These are phyloP conservation scores for Rhazya stricta DNA, from an alignment of 257 asterid species.

Conservation along the genomic window DNA sequence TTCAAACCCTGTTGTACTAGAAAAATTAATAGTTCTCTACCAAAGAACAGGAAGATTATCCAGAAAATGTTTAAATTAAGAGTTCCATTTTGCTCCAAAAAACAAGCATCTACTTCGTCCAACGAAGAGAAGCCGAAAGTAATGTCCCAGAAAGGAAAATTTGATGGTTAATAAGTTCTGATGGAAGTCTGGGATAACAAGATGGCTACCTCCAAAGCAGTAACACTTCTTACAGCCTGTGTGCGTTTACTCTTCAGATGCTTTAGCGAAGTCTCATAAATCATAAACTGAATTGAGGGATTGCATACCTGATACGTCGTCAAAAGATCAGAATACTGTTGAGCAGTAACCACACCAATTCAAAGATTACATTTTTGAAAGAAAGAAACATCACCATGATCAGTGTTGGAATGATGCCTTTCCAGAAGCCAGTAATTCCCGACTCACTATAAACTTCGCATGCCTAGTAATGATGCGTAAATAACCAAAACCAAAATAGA, in stretches of 20 bases:
- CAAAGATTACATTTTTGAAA: not conserved
- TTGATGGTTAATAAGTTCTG: not conserved
- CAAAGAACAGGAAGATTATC: not conserved
- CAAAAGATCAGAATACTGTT: conserved; percentile 17
- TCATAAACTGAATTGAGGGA: conserved; percentile 98
- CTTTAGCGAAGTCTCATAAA: conserved; percentile 72
- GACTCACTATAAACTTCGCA: conserved; percentile 77
- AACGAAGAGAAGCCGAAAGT: not conserved
- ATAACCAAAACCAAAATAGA: not conserved
- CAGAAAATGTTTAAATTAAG: not conserved
- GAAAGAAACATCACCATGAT: conserved; percentile 57
- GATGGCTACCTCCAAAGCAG: conserved; percentile 64
- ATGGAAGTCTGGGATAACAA: not conserved
- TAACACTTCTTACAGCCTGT: conserved; percentile 35
- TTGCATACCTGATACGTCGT: conserved; percentile 65
- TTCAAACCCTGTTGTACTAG: not conserved
- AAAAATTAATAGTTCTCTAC: conserved; percentile 1
- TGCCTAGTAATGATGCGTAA: conserved; percentile 46
- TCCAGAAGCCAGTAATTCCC: conserved; percentile 86
- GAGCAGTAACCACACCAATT: conserved; percentile 18
- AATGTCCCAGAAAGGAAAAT: not conserved
- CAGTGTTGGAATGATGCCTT: conserved; percentile 78
- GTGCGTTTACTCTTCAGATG: conserved; percentile 62
- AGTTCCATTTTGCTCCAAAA: not conserved
- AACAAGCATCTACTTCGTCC: not conserved